A percentile compares a stretch with the other conserved stretches of the same genome.
Evolutionary conservation across 805 yeast species (phyloP).

Genomic region (Candida insectorum): DNA sequence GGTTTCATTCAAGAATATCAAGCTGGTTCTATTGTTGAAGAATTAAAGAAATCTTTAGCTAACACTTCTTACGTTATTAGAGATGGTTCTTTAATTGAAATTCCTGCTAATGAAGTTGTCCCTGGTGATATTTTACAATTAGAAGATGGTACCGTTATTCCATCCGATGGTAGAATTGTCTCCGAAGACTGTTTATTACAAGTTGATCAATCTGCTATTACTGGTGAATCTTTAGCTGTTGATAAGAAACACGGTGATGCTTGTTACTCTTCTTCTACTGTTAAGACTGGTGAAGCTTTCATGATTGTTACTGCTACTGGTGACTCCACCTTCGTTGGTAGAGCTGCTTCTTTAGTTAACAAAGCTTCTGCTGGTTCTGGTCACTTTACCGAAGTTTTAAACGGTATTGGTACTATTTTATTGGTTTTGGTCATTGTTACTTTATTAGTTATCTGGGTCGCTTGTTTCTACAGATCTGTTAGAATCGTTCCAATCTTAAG

Average conservation of each 20-base stretch:
- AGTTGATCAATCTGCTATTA: constrained; percentile 94
- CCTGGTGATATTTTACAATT: constrained; percentile 93
- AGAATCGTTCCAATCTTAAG: constrained; percentile 83
- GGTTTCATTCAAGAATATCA: constrained; percentile 98
- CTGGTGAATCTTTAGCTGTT: constrained; percentile 96
- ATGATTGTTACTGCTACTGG: constrained; percentile 95
- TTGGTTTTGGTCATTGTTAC: constrained; percentile 86
- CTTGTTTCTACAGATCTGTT: constrained; percentile 91
- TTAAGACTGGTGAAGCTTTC: constrained; percentile 92
- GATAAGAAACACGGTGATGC: constrained; percentile 88
- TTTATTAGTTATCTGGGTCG: constrained; percentile 84
- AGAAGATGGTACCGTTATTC: constrained; percentile 91
- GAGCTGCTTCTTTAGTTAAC: constrained; percentile 96
- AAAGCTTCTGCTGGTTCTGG: constrained; percentile 90
- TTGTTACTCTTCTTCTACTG: constrained; percentile 88
- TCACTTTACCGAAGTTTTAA: constrained; percentile 95
- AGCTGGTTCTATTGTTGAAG: constrained; percentile 97
- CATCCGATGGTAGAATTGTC: constrained; percentile 89
- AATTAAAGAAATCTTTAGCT: constrained; percentile 91
- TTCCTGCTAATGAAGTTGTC: constrained; percentile 81
- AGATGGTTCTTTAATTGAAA: constrained; percentile 72
- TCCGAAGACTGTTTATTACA: constrained; percentile 84
- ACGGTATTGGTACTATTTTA: constrained; percentile 94
- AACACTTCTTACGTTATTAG: constrained; percentile 84
- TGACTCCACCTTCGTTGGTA: constrained; percentile 93